These are phyloP conservation scores for Alternaria ventricosa DNA, from an alignment of 2,329 filamentous ascomycete genomes.

Conservation along the genomic window DNA sequence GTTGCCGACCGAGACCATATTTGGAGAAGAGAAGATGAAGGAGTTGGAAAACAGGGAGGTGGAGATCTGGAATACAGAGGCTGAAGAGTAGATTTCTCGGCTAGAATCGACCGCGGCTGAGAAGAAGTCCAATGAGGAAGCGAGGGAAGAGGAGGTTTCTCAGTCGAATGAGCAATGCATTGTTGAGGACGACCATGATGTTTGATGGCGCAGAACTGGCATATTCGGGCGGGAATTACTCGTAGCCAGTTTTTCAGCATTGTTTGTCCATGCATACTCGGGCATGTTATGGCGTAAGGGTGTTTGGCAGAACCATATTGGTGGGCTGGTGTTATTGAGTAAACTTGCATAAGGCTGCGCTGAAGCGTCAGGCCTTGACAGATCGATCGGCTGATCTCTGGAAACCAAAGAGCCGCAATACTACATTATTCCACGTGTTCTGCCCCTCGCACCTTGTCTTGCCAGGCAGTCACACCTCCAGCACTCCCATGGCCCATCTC, in stretches of 20 bases:
- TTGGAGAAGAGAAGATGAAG: slow-evolving; percentile 74
- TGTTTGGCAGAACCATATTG: not conserved
- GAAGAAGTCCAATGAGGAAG: not conserved
- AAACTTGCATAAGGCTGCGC: not conserved
- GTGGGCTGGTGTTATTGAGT: not conserved
- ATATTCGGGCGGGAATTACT: not conserved
- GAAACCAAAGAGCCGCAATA: not conserved
- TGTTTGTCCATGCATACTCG: not conserved
- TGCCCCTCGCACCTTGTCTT: not conserved
- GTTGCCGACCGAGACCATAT: slow-evolving; percentile 79
- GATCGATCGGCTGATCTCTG: not conserved
- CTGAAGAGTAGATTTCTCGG: slow-evolving; percentile 63
- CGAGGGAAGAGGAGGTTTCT: not conserved
- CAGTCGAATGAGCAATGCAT: not conserved
- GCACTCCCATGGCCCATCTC: not conserved
- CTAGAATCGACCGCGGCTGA: not conserved
- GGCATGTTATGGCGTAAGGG: not conserved
- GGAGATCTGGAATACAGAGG: slow-evolving; percentile 78
- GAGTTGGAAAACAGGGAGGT: slow-evolving; percentile 76
- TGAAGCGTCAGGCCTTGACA: not conserved
- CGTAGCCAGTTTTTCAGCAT: not conserved
- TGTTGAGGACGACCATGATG: not conserved
- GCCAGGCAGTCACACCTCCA: not conserved
- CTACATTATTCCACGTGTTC: not conserved
- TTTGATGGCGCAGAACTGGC: not conserved